These are phyloP conservation scores for Magnusiomyces tetraspermus DNA, from an alignment of 1,139 yeast genomes.

Conservation along the genomic window DNA sequence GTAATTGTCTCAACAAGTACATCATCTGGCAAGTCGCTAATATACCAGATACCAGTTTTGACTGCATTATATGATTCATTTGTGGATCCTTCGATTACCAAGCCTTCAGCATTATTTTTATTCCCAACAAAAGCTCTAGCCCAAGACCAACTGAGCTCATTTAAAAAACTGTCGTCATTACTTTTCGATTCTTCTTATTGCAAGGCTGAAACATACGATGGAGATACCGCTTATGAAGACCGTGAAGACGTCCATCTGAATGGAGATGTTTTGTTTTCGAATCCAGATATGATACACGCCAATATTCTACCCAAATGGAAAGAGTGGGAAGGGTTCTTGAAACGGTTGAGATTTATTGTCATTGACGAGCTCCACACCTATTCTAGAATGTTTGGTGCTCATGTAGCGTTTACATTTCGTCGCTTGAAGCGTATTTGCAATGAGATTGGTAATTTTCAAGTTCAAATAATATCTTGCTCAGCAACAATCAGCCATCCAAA, in stretches of 20 bases:
- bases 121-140: slow-evolving; percentile 97
- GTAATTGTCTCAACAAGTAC: slow-evolving; percentile 88
- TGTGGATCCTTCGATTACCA: slow-evolving; percentile 21
- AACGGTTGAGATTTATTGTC: slow-evolving; percentile 59
- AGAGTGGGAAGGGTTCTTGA: slow-evolving; percentile 64
- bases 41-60: slow-evolving; percentile 81
- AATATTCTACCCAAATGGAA: slow-evolving; percentile 55
- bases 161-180: slow-evolving; percentile 45
- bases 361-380: slow-evolving; percentile 85
- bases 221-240: slow-evolving; percentile 63
- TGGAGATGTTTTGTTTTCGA: slow-evolving; percentile 79
- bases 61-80: slow-evolving; percentile 33
- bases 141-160: slow-evolving; percentile 83
- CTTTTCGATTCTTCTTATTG: slow-evolving; percentile 24
- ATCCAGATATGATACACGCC: slow-evolving; percentile 89
- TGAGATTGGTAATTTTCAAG: slow-evolving; percentile 41
- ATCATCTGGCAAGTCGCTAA: slow-evolving; percentile 87
- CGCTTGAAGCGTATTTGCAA: slow-evolving; percentile 56
- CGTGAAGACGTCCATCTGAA: slow-evolving; percentile 46
- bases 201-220: slow-evolving; percentile 76
- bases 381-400: slow-evolving; percentile 84
- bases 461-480: slow-evolving; percentile 78
- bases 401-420: slow-evolving; percentile 78
- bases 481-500: slow-evolving; percentile 76
- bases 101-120: slow-evolving; percentile 70